A percentile compares a stretch with the other conserved stretches of the same genome.
These are phyloP conservation scores for Coniophora puteana DNA, from an alignment of 1,284 basidiomycete species.

Conservation along the genomic window DNA sequence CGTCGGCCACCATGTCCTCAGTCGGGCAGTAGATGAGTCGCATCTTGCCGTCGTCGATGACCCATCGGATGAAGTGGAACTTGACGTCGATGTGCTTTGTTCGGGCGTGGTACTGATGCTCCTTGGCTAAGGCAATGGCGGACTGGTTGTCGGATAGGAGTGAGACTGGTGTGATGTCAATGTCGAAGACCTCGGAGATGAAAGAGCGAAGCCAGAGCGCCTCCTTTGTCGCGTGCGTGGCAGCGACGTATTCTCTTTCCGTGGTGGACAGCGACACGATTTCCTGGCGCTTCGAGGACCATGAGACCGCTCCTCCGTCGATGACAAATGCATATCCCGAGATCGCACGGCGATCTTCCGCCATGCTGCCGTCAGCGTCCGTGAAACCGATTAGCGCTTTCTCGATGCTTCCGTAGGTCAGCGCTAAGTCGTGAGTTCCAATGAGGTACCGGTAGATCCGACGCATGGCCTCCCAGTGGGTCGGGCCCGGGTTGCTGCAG, in stretches of 20 bases:
- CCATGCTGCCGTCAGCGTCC: conserved; percentile 1
- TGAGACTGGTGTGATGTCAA: too few species aligned
- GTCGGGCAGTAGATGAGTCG: conserved; percentile 14
- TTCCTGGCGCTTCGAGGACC: conserved; percentile 27
- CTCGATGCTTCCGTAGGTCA: not conserved
- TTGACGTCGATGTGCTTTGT: conserved; percentile 33
- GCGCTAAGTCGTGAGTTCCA: conserved; percentile 1
- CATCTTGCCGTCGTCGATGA: conserved; percentile 16
- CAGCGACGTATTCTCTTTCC: conserved; percentile 40
- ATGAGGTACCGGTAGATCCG: conserved; percentile 12
- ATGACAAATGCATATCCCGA: conserved; percentile 14
- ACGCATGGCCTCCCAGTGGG: conserved; percentile 12
- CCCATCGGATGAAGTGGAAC: conserved; percentile 28
- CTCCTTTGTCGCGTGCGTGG: conserved; percentile 24
- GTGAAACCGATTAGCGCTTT: not conserved
- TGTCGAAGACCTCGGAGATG: too few species aligned
- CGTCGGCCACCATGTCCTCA: conserved; percentile 19
- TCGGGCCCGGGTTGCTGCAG: conserved; percentile 5
- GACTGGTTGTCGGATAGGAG: conserved; percentile 28
- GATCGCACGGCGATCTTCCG: conserved; percentile 10
- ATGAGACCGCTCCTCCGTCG: conserved; percentile 21
- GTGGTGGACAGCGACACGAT: conserved; percentile 23
- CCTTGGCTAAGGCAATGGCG: conserved; percentile 23
- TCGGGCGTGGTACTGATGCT: conserved; percentile 19
- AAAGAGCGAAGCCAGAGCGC: conserved; percentile 24